Evolutionary conservation across 352 stramenopile species (phyloP), one percentile per base, ranked within the genome.

Genomic region (Globisporangium middletonii): DNA sequence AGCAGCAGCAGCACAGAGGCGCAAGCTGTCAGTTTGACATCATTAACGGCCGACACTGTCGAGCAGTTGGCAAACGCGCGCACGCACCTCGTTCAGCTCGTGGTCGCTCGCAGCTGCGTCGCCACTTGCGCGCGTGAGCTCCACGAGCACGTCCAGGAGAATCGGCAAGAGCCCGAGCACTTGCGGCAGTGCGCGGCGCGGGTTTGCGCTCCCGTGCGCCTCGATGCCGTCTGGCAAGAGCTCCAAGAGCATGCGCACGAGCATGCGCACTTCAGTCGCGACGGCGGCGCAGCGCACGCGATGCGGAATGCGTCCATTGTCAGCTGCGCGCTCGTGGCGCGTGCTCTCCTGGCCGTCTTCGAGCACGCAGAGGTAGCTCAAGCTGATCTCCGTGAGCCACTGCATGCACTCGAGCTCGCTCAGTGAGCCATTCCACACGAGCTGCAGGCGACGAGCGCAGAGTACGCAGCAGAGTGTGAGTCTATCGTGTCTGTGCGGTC

Each of bases 401-500:
- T 88, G 79, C 70, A 85, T 83, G 46, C 71, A 72, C 62, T 89
- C 78, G 43, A 91, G 63, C 47, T 94, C 83, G 50, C 72, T 92
- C 28, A 67, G 59, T 18, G 62, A 69, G 27, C 79, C 74, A 4
- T 67, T 64, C 54, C 82, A 86, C 19, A 92, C 61, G 33, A 75
- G 50, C 61, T 74, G 57, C 15, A 19, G 15, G 6, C 1, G 5
- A 38, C 33, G 33, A 38, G 9, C 41, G 43, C 19, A 46, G 16
- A 7, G 37, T 11, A 16, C 27, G 41, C 9, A 19, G 3, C n/a
- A 26, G 0, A 19, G 16, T 16, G 28, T 13, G 16, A 41, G 13
- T 5, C 13, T 30, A n/a, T 16, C 30, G 13, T 23, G 19, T 18
- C 11, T 42, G 38, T 8, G 26, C 16, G 41, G 3, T 28, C 12